Evolutionary conservation across 2,329 filamentous ascomycete species (phyloP).

Genomic region (Esteya vermicola): DNA sequence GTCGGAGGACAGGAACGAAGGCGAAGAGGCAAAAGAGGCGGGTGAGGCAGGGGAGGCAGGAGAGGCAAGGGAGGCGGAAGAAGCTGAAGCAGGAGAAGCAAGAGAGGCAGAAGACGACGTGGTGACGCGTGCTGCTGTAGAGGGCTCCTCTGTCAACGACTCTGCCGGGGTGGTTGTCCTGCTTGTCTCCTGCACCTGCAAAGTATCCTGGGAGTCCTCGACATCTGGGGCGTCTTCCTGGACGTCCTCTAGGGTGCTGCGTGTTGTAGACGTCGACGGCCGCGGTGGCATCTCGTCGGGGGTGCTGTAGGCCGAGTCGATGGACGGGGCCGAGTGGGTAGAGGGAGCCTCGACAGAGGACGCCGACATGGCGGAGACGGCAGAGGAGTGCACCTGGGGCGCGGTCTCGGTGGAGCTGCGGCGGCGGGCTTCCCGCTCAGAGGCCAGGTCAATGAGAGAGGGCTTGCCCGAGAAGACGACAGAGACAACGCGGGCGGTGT

Average conservation of each 20-base stretch:
- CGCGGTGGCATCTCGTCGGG: no score
- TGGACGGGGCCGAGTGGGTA: not conserved
- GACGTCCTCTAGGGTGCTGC: no score
- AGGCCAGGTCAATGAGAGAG: slow-evolving; percentile 35
- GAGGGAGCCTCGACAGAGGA: no score
- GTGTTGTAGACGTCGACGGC: no score
- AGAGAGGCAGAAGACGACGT: not conserved
- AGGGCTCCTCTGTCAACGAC: no score
- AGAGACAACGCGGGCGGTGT: slow-evolving; percentile 43
- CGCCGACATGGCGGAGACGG: slow-evolving; percentile 5
- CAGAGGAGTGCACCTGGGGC: slow-evolving; percentile 16
- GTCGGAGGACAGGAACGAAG: not conserved
- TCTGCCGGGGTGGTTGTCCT: no score
- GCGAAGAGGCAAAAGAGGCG: not conserved
- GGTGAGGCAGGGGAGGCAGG: not conserved
- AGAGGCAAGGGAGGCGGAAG: no score
- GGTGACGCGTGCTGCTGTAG: no score
- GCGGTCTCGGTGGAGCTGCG: slow-evolving; percentile 11
- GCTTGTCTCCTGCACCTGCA: no score
- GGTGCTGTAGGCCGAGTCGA: not conserved
- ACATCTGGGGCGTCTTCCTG: no score
- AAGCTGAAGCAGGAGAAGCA: not conserved
- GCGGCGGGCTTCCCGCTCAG: slow-evolving; percentile 9
- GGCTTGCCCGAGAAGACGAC: slow-evolving; percentile 47
- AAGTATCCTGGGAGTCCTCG: no score